Evolutionary conservation across 108 stramenopile species (phyloP).

Genomic region (Cyclotella kingstonii): DNA sequence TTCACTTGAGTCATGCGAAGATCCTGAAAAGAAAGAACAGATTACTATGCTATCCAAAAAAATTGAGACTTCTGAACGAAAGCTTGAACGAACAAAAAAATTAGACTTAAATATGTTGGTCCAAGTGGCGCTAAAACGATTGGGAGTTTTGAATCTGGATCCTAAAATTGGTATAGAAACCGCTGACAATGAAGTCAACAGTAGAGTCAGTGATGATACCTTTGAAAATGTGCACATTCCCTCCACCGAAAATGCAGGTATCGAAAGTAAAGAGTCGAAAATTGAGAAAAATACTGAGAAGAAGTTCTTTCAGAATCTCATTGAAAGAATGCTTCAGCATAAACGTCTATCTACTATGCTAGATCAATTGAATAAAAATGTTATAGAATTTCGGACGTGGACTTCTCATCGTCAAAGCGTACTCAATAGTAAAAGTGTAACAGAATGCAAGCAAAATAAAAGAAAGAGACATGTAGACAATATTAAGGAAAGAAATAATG

Average conservation of each 20-base stretch:
- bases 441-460: constrained; percentile 20
- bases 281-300: constrained; percentile 1
- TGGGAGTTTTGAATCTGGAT: constrained; percentile 55
- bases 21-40: constrained; percentile 4
- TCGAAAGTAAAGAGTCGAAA: neutral
- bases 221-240: neutral
- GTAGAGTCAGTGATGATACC: constrained; percentile 1
- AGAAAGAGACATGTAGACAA: too few relatives aligned
- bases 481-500: too few relatives aligned
- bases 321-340: constrained; percentile 60
- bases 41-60: neutral
- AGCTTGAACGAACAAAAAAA: constrained; percentile 38
- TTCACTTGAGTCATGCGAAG: neutral
- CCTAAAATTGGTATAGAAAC: constrained; percentile 21
- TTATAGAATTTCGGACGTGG: constrained; percentile 72
- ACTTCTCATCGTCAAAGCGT: constrained; percentile 34
- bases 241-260: constrained; percentile 5
- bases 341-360: constrained; percentile 52
- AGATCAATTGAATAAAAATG: constrained; percentile 70
- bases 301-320: constrained; percentile 27
- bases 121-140: constrained; percentile 48
- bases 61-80: constrained; percentile 17
- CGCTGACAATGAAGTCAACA: neutral
- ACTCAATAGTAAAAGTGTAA: neutral
- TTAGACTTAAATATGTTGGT: constrained; percentile 50